Percentiles rank a stretch among this genome's conserved stretches.
Evolutionary conservation across 257 asterid genomes (phyloP).

Genomic region (Solanum rostratum): DNA sequence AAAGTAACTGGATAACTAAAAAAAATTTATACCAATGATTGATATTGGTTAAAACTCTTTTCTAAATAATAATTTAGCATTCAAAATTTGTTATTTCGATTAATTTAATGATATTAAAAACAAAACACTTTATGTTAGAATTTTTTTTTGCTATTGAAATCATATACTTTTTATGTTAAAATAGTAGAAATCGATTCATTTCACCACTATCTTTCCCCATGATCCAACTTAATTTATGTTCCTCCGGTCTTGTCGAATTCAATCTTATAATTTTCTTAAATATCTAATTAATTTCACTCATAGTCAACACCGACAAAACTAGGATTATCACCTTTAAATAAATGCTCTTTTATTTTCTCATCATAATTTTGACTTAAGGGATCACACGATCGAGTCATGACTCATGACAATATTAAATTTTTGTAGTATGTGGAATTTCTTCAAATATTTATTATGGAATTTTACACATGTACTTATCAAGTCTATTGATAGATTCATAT

Average conservation of each 20-base stretch:
- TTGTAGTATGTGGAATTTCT: neutral
- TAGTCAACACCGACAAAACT: neutral
- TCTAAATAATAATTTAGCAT: neutral
- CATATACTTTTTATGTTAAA: too few species aligned
- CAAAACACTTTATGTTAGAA: neutral
- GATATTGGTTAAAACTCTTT: neutral
- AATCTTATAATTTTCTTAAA: neutral
- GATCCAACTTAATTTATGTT: neutral
- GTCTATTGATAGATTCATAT: neutral
- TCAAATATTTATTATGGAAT: neutral
- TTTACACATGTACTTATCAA: neutral
- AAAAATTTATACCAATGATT: neutral
- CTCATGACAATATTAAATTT: neutral
- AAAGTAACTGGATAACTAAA: neutral
- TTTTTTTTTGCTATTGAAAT: too few species aligned
- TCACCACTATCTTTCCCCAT: too few species aligned
- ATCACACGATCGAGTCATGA: neutral
- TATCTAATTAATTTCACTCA: neutral
- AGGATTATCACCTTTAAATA: neutral
- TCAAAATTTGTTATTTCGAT: neutral
- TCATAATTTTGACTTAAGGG: neutral
- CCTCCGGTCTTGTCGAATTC: neutral
- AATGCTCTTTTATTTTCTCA: neutral
- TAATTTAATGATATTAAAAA: neutral
- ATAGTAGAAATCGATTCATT: too few species aligned